A percentile compares a stretch with the other conserved stretches of the same genome.
These are phyloP conservation scores for Camellia granthamiana DNA, from an alignment of 148 eudicot genomes.

Conservation along the genomic window DNA sequence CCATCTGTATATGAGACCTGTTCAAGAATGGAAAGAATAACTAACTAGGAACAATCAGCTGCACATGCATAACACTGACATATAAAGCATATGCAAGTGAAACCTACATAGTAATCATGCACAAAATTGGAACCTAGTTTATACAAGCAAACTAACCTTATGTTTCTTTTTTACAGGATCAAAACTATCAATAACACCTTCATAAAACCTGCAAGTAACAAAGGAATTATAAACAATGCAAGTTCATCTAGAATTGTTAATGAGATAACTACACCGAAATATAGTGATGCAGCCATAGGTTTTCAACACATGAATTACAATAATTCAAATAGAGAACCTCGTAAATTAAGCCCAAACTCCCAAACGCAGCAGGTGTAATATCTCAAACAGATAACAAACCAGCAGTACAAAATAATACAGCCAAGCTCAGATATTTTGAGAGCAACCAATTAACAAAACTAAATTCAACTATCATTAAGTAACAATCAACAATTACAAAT, in stretches of 20 bases:
- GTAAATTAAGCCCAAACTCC: too few species aligned
- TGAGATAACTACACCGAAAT: neutral
- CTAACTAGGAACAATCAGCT: neutral
- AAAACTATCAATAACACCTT: constrained; percentile 55
- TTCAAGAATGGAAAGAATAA: constrained; percentile 10
- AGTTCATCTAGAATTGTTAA: neutral
- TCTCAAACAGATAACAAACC: too few species aligned
- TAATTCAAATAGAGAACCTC: too few species aligned
- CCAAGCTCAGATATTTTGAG: too few species aligned
- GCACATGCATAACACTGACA: neutral
- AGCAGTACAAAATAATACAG: too few species aligned
- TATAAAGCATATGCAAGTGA: neutral
- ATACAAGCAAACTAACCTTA: constrained; percentile 41
- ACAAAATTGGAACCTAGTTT: neutral
- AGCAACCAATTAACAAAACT: too few species aligned
- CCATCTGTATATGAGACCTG: constrained; percentile 71
- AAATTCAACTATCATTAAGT: too few species aligned
- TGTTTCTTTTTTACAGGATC: constrained; percentile 51
- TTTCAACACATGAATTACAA: too few species aligned
- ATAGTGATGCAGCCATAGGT: neutral
- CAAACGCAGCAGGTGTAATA: too few species aligned
- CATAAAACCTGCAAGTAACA: constrained; percentile 58
- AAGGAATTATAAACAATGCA: neutral
- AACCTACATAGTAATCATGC: neutral
- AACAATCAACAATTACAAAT: too few species aligned